A percentile compares a stretch with the other conserved stretches of the same genome.
These are phyloP conservation scores for Agaricales sp. DNA, from an alignment of 1,284 basidiomycete species.

Conservation along the genomic window DNA sequence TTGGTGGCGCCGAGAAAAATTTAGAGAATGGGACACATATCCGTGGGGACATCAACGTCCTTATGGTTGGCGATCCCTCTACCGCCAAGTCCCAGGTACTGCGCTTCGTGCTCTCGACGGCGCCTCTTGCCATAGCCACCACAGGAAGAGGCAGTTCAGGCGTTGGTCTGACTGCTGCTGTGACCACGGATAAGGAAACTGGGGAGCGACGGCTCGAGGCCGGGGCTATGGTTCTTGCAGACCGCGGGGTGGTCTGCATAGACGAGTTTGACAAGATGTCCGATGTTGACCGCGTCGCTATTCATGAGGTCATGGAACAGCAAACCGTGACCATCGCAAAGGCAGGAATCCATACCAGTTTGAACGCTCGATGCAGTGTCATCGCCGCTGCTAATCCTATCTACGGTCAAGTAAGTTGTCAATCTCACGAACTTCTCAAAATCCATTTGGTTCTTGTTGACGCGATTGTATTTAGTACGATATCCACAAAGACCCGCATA, in stretches of 20 bases:
- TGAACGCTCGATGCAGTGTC: slow-evolving; percentile 97
- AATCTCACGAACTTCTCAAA: slow-evolving; percentile 5
- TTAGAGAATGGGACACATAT: slow-evolving; percentile 97
- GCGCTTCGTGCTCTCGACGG: slow-evolving; percentile 93
- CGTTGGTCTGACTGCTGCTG: slow-evolving; percentile 98
- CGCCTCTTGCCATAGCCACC: slow-evolving; percentile 95
- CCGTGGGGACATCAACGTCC: slow-evolving; percentile 97
- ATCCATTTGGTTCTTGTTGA: too few species aligned
- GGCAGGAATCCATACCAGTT: slow-evolving; percentile 95
- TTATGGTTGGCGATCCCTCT: slow-evolving; percentile 98
- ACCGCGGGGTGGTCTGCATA: slow-evolving; percentile 97
- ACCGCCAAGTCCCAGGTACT: slow-evolving; percentile 98
- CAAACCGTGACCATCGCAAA: slow-evolving; percentile 99
- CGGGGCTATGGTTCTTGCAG: slow-evolving; percentile 99
- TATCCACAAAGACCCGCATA: slow-evolving; percentile 98
- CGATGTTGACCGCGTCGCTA: slow-evolving; percentile 97
- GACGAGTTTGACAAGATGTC: slow-evolving; percentile 99
- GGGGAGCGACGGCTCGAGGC: slow-evolving; percentile 94
- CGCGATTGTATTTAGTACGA: slow-evolving; percentile 83
- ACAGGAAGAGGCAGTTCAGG: slow-evolving; percentile 96
- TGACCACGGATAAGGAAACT: slow-evolving; percentile 97
- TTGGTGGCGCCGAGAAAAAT: slow-evolving; percentile 98
- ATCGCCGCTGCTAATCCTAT: slow-evolving; percentile 98
- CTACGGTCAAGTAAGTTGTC: slow-evolving; percentile 77
- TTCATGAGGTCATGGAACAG: slow-evolving; percentile 99